Conservation (phyloP, 495 filamentous ascomycete species). For the Penicillium fimorum region DNA sequence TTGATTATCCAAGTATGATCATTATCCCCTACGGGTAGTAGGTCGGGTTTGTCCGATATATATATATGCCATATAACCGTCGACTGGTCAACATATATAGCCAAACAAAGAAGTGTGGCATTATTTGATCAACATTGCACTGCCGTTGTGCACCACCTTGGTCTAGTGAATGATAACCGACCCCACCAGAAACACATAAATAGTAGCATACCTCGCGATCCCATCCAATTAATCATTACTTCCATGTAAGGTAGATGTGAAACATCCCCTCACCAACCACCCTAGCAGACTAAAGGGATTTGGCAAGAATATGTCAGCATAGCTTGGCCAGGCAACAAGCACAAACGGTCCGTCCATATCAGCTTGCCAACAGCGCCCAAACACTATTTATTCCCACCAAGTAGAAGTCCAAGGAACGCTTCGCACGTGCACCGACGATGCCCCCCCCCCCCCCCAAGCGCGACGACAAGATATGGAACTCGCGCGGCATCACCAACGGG, state of each 20-base stretch:
- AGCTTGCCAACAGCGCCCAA: background rate
- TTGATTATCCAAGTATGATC: too few species aligned
- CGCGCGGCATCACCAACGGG: constrained; percentile 33
- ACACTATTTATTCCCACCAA: background rate
- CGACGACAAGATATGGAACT: constrained; percentile 39
- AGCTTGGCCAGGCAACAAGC: background rate
- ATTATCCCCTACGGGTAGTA: too few species aligned
- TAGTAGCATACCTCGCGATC: too few species aligned
- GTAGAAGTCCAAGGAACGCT: constrained; percentile 10
- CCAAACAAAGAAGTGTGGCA: too few species aligned
- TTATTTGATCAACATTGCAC: too few species aligned
- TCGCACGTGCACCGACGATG: constrained; percentile 43
- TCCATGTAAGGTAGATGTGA: background rate
- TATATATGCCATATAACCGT: too few species aligned
- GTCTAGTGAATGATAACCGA: too few species aligned
- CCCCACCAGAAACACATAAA: too few species aligned
- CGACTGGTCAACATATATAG: too few species aligned
- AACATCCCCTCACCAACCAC: background rate
- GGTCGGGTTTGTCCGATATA: too few species aligned
- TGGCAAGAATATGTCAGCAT: background rate
- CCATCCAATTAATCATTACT: too few species aligned
- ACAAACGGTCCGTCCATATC: background rate
- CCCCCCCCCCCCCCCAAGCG: constrained; percentile 37
- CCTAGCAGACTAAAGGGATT: background rate
- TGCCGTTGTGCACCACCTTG: too few species aligned